Percentiles rank a stretch among this genome's conserved stretches.
Evolutionary conservation across 116 monocot species (phyloP).

Genomic region (Dioscorea cayenensis): DNA sequence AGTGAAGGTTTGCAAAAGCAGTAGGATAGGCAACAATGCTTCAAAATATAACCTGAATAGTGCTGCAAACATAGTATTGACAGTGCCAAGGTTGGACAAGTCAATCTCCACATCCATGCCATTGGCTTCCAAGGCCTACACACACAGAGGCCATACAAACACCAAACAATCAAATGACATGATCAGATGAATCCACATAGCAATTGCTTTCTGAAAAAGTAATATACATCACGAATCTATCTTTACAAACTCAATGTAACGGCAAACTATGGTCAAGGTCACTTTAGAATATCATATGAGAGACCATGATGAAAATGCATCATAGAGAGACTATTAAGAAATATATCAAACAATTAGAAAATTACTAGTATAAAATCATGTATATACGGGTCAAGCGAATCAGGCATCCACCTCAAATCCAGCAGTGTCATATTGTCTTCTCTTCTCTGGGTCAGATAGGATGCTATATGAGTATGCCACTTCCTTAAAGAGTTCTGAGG

Average conservation of each 20-base stretch:
- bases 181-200: too few relatives aligned
- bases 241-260: too few relatives aligned
- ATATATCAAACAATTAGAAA: background rate
- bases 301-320: too few relatives aligned
- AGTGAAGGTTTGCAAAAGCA: background rate
- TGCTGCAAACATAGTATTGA: constrained; percentile 78
- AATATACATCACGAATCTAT: too few relatives aligned
- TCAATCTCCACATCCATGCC: constrained; percentile 84
- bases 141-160: background rate
- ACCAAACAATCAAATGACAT: background rate
- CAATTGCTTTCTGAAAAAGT: too few relatives aligned
- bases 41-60: constrained; percentile 29
- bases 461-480: constrained; percentile 95
- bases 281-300: too few relatives aligned
- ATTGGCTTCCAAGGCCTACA: constrained; percentile 53
- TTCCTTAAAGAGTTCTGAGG: constrained; percentile 94
- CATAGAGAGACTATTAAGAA: too few relatives aligned
- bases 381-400: background rate
- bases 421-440: constrained; percentile 84
- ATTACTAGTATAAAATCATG: background rate
- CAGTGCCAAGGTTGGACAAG: constrained; percentile 70
- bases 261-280: too few relatives aligned
- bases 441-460: constrained; percentile 92
- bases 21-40: background rate
- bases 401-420: constrained; percentile 76